Conservation (phyloP, 2,329 filamentous ascomycete genomes). For the Pyrenophora teres region DNA sequence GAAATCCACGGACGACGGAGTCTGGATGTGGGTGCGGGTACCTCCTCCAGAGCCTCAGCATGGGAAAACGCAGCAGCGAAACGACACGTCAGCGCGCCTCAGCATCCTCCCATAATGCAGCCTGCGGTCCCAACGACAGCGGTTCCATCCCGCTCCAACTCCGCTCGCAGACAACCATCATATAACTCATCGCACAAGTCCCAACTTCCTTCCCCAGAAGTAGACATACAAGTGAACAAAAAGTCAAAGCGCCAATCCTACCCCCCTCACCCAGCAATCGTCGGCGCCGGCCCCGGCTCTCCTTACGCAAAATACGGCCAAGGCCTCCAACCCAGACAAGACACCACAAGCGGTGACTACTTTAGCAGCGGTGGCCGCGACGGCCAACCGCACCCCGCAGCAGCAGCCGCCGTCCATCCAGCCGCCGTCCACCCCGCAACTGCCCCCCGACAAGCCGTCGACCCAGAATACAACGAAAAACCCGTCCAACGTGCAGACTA, state of each 20-base stretch:
- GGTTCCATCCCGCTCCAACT: constrained; percentile 29
- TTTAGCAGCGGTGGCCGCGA: constrained; percentile 32
- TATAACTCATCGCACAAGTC: constrained; percentile 44
- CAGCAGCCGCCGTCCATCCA: constrained; percentile 6
- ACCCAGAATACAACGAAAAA: constrained; percentile 16
- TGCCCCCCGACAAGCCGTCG: constrained; percentile 9
- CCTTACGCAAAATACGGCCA: constrained; percentile 38
- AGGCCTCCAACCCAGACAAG: constrained; percentile 36
- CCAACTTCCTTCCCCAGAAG: constrained; percentile 32
- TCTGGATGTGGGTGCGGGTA: constrained; percentile 20
- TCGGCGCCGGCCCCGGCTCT: constrained; percentile 40
- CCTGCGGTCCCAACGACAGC: constrained; percentile 20
- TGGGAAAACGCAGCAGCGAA: constrained; percentile 31
- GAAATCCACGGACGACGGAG: constrained; percentile 22
- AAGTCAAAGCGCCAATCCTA: constrained; percentile 38
- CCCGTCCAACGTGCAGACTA: constrained; percentile 22
- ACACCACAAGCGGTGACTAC: constrained; percentile 36
- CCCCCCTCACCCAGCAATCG: constrained; percentile 45
- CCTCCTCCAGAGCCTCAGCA: constrained; percentile 19
- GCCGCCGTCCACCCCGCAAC: constrained; percentile 8
- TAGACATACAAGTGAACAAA: constrained; percentile 19
- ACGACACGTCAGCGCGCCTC: constrained; percentile 39
- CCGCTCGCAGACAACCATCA: constrained; percentile 31
- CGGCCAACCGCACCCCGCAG: constrained; percentile 13
- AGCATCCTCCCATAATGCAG: constrained; percentile 20